Base-by-base conservation (phyloP, 192 early-diverging fungal genomes). In the Gigaspora rosea region DNA sequence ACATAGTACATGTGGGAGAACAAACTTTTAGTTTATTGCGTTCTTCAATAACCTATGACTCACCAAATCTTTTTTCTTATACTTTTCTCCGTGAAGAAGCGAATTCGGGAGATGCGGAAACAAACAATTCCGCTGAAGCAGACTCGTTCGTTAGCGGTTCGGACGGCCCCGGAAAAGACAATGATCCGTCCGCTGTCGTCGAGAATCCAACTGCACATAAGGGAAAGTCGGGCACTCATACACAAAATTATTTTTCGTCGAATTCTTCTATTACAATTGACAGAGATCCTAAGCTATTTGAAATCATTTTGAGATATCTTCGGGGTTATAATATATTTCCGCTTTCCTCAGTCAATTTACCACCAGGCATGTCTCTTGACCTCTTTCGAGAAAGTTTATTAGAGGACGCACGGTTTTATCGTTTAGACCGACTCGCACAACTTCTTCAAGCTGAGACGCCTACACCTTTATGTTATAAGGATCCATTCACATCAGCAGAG, bases 321-420 rank as follows among this genome's bases (percentile, higher is more conserved):
- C 72, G 72, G n/a, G 72, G 72, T 8, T 74, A 74, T 51, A 74
- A 16, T 16, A 74, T 74, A 74, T 74, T 74, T 74, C 72, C 72
- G n/a, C 41, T 74, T 18, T 74, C 72, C 62, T 74, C 72, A 4
- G 72, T 74, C 6, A 74, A 74, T 36, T 62, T 74, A 32, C 72
- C 72, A 32, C 72, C 56, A 18, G 72, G 72, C 2, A 74, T 74
- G 72, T 74, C 72, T 12, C 72, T 74, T 61, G 72, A 74, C 58
- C 22, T 74, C 20, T 74, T 74, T 62, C 56, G 72, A 16, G 72
- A 74, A 74, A 74, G 72, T 51, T 74, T 74, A 62, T 49, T 74
- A 47, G 72, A 74, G 46, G 72, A 74, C 20, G 72, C 72, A 8
- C 72, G 72, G 15, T 74, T 59, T 27, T 74, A 74, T 22, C 33